A percentile compares a stretch with the other conserved stretches of the same genome.
Conservation (phyloP, 1,139 yeast genomes). For the Sugiyamaella sp. region DNA sequence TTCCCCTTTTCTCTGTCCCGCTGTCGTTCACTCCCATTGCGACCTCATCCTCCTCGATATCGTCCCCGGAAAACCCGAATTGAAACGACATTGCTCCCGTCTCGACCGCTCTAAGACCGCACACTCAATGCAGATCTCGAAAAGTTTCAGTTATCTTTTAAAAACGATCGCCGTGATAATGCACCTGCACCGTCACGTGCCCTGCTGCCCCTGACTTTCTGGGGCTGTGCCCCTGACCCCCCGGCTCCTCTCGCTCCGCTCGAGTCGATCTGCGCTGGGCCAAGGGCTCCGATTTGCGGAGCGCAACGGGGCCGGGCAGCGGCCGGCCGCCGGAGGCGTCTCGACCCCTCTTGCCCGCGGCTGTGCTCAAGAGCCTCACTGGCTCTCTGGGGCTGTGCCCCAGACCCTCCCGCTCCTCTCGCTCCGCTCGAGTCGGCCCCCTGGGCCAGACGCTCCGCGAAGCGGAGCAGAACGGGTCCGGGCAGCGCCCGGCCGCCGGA, state of each 20-base stretch:
- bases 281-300: no score
- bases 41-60: slow-evolving; percentile 26
- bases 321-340: slow-evolving; percentile 3
- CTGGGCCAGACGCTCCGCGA: no score
- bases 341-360: slow-evolving; percentile 4
- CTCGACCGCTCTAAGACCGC: not conserved
- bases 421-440: slow-evolving; percentile 1
- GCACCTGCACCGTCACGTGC: no score
- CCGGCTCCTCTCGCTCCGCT: not conserved
- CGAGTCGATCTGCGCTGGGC: no score
- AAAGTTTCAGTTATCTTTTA: slow-evolving; percentile 2
- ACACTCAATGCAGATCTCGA: not conserved
- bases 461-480: no score
- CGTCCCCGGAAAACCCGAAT: slow-evolving; percentile 37
- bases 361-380: no score
- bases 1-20: not conserved
- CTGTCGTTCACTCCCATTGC: not conserved
- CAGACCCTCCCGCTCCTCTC: slow-evolving; percentile 1
- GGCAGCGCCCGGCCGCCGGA: no score
- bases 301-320: no score
- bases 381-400: slow-evolving; percentile 1
- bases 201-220: not conserved
- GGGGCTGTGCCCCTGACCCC: not conserved
- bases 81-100: slow-evolving; percentile 31
- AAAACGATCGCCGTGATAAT: no score